A percentile compares a stretch with the other conserved stretches of the same genome.
Evolutionary conservation across 2,329 filamentous ascomycete genomes (phyloP).

Genomic region (Cryphonectria japonica): DNA sequence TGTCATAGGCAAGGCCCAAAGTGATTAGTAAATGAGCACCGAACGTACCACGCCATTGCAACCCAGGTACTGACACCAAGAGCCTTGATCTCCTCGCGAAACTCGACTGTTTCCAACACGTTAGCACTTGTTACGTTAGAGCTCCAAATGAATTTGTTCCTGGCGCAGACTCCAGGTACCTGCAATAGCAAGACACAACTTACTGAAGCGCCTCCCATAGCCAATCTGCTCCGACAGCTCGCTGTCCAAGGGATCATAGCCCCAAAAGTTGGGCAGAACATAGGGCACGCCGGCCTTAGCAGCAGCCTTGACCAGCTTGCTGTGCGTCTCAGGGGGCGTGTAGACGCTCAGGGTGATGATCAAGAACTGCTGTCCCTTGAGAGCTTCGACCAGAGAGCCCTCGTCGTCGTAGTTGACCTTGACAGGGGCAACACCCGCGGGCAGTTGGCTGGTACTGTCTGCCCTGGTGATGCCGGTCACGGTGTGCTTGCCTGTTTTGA

Average conservation of each 20-base stretch:
- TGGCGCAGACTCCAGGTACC: background rate
- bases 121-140: background rate
- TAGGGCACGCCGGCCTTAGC: constrained; percentile 48
- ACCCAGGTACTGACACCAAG: constrained; percentile 40
- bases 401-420: constrained; percentile 53
- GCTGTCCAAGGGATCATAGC: constrained; percentile 33
- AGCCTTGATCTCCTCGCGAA: constrained; percentile 43
- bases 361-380: constrained; percentile 41
- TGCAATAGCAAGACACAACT: constrained; percentile 25
- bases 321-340: constrained; percentile 42
- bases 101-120: background rate
- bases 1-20: background rate
- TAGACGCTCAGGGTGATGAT: constrained; percentile 45
- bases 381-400: constrained; percentile 32
- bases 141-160: too few species aligned
- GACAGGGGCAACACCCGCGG: constrained; percentile 43
- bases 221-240: constrained; percentile 23
- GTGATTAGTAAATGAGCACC: too few species aligned
- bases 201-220: constrained; percentile 15
- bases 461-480: constrained; percentile 54
- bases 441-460: constrained; percentile 46
- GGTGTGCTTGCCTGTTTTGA: constrained; percentile 49
- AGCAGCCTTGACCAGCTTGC: constrained; percentile 48
- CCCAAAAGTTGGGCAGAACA: constrained; percentile 49
- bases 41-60: constrained; percentile 38